Conservation (phyloP, 2,329 filamentous ascomycete species). For the Colletotrichum sojae region DNA sequence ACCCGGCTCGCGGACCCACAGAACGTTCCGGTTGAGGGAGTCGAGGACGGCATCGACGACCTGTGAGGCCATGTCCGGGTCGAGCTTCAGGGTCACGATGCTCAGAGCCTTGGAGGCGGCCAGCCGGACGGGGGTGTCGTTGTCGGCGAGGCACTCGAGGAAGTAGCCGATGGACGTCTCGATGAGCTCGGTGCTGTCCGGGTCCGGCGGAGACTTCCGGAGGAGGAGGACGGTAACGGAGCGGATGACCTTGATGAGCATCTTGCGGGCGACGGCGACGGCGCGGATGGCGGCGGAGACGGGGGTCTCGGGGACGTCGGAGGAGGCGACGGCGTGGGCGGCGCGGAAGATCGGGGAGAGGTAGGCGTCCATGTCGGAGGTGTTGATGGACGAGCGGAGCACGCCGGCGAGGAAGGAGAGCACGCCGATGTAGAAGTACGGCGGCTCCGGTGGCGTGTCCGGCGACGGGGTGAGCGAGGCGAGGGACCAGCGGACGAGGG, state of each 20-base stretch:
- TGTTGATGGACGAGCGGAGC: slow-evolving; percentile 77
- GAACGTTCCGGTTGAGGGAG: slow-evolving; percentile 71
- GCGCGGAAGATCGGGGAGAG: slow-evolving; percentile 76
- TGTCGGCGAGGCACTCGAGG: slow-evolving; percentile 83
- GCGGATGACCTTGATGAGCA: slow-evolving; percentile 86
- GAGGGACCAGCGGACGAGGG: slow-evolving; percentile 80
- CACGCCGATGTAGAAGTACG: slow-evolving; percentile 84
- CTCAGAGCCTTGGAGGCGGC: slow-evolving; percentile 94
- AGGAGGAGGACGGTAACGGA: slow-evolving; percentile 79
- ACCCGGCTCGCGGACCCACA: slow-evolving; percentile 62
- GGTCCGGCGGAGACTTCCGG: slow-evolving; percentile 60
- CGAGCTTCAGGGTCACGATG: slow-evolving; percentile 85
- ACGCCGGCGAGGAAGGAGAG: slow-evolving; percentile 86
- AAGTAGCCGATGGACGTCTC: slow-evolving; percentile 88
- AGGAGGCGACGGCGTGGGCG: slow-evolving; percentile 71
- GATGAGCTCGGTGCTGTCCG: slow-evolving; percentile 67
- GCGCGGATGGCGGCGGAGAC: slow-evolving; percentile 70
- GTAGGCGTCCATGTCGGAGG: slow-evolving; percentile 79
- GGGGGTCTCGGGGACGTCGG: slow-evolving; percentile 57
- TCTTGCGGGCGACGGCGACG: slow-evolving; percentile 85
- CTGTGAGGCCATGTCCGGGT: slow-evolving; percentile 84
- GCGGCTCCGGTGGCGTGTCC: slow-evolving; percentile 58
- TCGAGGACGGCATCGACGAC: slow-evolving; percentile 90
- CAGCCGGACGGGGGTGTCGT: slow-evolving; percentile 91
- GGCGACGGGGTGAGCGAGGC: slow-evolving; percentile 66